Conservation (phyloP, 1,284 basidiomycete species). For the Trichosporon coremiiforme region DNA sequence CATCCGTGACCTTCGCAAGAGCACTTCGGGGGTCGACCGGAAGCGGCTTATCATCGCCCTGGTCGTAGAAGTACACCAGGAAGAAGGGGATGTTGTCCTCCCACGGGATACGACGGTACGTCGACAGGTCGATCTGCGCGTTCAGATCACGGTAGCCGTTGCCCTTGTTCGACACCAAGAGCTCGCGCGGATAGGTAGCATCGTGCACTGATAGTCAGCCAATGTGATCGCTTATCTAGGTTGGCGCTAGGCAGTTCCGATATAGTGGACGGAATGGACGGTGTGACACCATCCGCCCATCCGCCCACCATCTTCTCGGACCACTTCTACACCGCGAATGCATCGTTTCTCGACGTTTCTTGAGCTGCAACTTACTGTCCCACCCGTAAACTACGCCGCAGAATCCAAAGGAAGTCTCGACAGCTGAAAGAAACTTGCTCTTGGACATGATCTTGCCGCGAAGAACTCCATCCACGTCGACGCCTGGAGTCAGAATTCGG, state of each 20-base stretch:
- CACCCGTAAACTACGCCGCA: slow-evolving; percentile 77
- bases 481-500: slow-evolving; percentile 36
- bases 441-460: slow-evolving; percentile 95
- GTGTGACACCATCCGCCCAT: neutral
- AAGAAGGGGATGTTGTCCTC: slow-evolving; percentile 91
- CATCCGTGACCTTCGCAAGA: slow-evolving; percentile 65
- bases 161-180: slow-evolving; percentile 81
- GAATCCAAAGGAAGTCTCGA: slow-evolving; percentile 82
- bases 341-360: neutral
- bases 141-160: slow-evolving; percentile 91
- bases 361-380: slow-evolving; percentile 47
- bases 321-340: neutral
- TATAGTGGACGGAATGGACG: too few species aligned
- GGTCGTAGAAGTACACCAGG: slow-evolving; percentile 84
- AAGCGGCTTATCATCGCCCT: slow-evolving; percentile 73
- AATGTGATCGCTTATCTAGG: neutral
- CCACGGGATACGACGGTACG: slow-evolving; percentile 89
- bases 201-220: slow-evolving; percentile 63
- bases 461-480: slow-evolving; percentile 81
- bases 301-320: neutral
- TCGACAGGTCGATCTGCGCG: slow-evolving; percentile 79
- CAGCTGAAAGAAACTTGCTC: slow-evolving; percentile 84
- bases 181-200: slow-evolving; percentile 74
- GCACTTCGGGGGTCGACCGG: slow-evolving; percentile 81
- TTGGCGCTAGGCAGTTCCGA: neutral